Base-by-base conservation (phyloP, 1,139 yeast genomes). In the Blastobotrys apis region DNA sequence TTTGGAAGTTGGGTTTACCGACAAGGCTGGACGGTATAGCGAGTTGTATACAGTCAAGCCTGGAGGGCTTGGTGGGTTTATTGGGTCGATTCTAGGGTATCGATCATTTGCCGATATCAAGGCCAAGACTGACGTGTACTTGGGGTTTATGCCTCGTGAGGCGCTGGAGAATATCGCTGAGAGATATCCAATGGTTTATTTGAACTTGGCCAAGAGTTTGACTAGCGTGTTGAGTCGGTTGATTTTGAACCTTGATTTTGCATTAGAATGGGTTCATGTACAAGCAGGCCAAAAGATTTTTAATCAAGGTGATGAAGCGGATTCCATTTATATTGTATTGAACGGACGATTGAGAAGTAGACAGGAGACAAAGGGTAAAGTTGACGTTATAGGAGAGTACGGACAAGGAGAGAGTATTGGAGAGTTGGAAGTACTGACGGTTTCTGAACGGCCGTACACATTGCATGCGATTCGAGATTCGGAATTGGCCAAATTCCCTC, bases 331-430 rank as follows among this genome's bases (percentile, higher is more conserved):
- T 59, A 80, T 90, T 38, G 95, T 92, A 0, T 66, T 92, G 36
- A 90, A 90, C 65, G 98, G 98, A 4, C 74, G 98, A 46, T 73
- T 92, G 54, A 72, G 97, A 39, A 85, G 87, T 3, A 69, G 83
- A 1, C 66, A 67, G 5, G 64, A 64, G 34, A 45, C 48, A 9
- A 6, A 15, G 26, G 62, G 57, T 8, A 54, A 55, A 6, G 47
- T 62, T n/a, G 61, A 62, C 13, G 73, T 80, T 0, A 55, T 82
- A 16, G 86, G 85, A 2, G 98, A 92, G 59, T 81, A 80, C 58
- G 96, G 97, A 0, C 95, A 88, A 61, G 97, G 97, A 3, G 94
- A 86, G 55, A 84, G 95, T 42, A 77, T 92, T 50, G 98, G 98
- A 3, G 98, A 92, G 64, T 82, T 92, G 12, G 98, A 92, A 61